Percentiles rank a stretch among this genome's conserved stretches.
Conservation (phyloP, 192 early-diverging fungal species). For the Obelidium mucronatum region DNA sequence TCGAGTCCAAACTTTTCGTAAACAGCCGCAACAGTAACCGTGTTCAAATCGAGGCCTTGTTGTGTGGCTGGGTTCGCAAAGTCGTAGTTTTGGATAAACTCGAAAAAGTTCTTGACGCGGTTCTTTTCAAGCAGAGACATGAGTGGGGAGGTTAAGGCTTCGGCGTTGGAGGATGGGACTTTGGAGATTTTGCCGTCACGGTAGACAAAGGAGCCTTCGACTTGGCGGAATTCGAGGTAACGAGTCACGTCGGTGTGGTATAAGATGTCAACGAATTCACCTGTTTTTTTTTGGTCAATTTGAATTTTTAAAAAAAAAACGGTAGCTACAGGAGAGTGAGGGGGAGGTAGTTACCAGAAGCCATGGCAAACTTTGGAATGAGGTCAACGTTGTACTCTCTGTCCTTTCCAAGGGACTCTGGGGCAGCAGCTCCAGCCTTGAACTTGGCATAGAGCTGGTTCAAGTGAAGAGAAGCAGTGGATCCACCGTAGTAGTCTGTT, state of each 20-base stretch:
- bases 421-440: conserved; percentile 29
- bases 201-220: conserved; percentile 92
- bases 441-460: conserved; percentile 63
- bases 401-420: conserved; percentile 80
- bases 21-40: conserved; percentile 75
- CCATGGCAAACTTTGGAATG: conserved; percentile 99
- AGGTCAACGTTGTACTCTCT: conserved; percentile 96
- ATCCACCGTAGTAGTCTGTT: conserved; percentile 96
- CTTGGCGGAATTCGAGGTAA: conserved; percentile 97
- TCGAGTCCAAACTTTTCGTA: conserved; percentile 91
- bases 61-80: conserved; percentile 77
- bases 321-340: neutral
- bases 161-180: conserved; percentile 88
- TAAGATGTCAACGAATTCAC: conserved; percentile 95
- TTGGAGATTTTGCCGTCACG: conserved; percentile 90
- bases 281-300: conserved; percentile 53
- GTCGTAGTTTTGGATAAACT: conserved; percentile 87
- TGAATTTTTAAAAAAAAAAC: neutral
- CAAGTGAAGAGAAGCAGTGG: conserved; percentile 88
- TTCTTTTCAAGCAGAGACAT: conserved; percentile 94
- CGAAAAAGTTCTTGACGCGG: conserved; percentile 93
- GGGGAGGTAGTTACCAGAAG: conserved; percentile 63
- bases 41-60: conserved; percentile 79
- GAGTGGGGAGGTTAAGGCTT: conserved; percentile 85
- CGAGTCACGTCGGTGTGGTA: conserved; percentile 98